Evolutionary conservation across 2,329 filamentous ascomycete genomes (phyloP).

Genomic region (Leptoxyphium fumago): DNA sequence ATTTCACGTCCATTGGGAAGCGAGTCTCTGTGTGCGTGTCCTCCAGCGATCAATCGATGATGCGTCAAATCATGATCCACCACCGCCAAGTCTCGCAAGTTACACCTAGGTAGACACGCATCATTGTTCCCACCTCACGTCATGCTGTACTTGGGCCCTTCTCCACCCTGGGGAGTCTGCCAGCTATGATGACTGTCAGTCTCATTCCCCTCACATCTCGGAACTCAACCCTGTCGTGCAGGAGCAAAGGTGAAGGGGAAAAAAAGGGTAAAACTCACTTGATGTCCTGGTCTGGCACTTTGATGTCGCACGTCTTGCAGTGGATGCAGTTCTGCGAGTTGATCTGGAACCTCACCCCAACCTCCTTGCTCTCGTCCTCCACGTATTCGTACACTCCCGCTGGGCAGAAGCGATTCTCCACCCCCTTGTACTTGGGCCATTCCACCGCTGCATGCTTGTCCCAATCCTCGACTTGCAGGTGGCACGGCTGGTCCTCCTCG

Average conservation of each 20-base stretch:
- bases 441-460: conserved; percentile 72
- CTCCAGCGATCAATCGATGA: neutral
- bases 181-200: conserved; percentile 21
- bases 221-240: neutral
- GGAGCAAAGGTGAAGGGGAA: too few species aligned
- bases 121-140: conserved; percentile 22
- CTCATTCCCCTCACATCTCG: conserved; percentile 27
- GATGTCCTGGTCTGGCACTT: conserved; percentile 91
- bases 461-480: conserved; percentile 91
- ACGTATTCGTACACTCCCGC: conserved; percentile 97
- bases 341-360: conserved; percentile 92
- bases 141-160: conserved; percentile 51
- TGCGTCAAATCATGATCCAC: neutral
- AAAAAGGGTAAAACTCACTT: conserved; percentile 34
- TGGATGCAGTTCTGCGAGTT: conserved; percentile 97
- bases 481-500: conserved; percentile 94
- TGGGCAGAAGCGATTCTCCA: conserved; percentile 95
- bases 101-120: neutral
- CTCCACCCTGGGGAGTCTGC: conserved; percentile 82
- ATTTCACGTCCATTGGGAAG: too few species aligned
- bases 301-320: conserved; percentile 99
- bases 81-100: neutral
- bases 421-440: conserved; percentile 75
- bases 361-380: conserved; percentile 72
- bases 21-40: too few species aligned